Evolutionary conservation across 2,329 filamentous ascomycete species (phyloP).

Genomic region (Lachnellula occidentalis): DNA sequence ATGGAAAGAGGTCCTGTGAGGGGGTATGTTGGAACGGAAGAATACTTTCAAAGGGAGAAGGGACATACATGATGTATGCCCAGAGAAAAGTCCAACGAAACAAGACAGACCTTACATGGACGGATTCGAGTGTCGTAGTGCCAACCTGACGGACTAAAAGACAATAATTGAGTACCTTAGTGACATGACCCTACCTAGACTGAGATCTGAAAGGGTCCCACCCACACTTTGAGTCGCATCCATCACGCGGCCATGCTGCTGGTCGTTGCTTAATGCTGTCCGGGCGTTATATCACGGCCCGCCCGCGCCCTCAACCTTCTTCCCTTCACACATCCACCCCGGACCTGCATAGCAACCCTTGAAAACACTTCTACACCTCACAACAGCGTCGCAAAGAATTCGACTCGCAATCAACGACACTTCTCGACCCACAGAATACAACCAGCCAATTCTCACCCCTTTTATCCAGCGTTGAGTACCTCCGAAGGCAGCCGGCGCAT

Average conservation of each 20-base stretch:
- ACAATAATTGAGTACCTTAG: neutral
- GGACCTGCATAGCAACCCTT: constrained; percentile 6
- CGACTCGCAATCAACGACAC: constrained; percentile 7
- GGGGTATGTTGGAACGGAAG: neutral
- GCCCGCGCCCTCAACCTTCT: constrained; percentile 6
- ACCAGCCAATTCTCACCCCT: neutral
- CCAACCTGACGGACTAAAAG: neutral
- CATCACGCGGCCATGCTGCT: constrained; percentile 8
- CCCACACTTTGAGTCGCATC: neutral
- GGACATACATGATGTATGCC: no score
- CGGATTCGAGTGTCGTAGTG: neutral
- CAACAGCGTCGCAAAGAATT: constrained; percentile 13
- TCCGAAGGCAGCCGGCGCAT: constrained; percentile 23
- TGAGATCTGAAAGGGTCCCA: neutral
- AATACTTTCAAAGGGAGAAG: no score
- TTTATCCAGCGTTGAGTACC: neutral
- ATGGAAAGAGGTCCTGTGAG: neutral
- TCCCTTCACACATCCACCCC: constrained; percentile 3
- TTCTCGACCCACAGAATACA: neutral
- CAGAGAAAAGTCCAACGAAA: no score
- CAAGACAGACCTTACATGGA: neutral
- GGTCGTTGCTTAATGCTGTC: constrained; percentile 4
- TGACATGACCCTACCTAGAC: neutral
- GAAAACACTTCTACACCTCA: constrained; percentile 5
- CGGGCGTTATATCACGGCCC: constrained; percentile 13